phyloP scores from a whole-genome alignment of 331 rosid genomes.

The Stylosanthes scabra region DNA sequence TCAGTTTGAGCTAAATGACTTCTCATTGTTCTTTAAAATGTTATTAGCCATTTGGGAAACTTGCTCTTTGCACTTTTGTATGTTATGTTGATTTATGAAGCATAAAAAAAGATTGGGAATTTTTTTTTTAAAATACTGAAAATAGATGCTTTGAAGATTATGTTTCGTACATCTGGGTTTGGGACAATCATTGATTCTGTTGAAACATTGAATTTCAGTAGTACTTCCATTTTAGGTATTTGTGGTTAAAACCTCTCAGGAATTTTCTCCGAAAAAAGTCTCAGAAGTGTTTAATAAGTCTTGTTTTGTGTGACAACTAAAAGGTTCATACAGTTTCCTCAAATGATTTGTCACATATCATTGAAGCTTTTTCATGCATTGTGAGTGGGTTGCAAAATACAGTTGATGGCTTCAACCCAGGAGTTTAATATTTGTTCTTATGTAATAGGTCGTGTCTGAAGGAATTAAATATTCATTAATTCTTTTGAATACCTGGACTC shows the following conservation, averaged over 20 bases:
- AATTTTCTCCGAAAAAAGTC: neutral
- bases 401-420: conserved; percentile 30
- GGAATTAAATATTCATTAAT: conserved; percentile 4
- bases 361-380: conserved; percentile 18
- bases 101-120: neutral
- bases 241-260: conserved; percentile 5
- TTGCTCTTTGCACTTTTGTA: conserved; percentile 10
- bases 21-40: neutral
- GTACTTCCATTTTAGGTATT: neutral
- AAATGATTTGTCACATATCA: neutral
- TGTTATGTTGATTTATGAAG: conserved; percentile 11
- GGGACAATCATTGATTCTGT: neutral
- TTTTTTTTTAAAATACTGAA: too few species aligned
- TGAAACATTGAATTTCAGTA: conserved; percentile 3
- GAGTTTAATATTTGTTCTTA: neutral
- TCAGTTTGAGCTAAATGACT: conserved; percentile 5
- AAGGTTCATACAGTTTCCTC: neutral
- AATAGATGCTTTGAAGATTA: neutral
- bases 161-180: conserved; percentile 8
- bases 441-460: conserved; percentile 9
- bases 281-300: conserved; percentile 6
- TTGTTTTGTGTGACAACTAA: neutral
- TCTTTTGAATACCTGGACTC: conserved; percentile 19
- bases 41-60: conserved; percentile 7
- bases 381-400: conserved; percentile 2